These are phyloP conservation scores for Coemansia sp. DNA, from an alignment of 371 early-diverging fungal species.

Conservation along the genomic window DNA sequence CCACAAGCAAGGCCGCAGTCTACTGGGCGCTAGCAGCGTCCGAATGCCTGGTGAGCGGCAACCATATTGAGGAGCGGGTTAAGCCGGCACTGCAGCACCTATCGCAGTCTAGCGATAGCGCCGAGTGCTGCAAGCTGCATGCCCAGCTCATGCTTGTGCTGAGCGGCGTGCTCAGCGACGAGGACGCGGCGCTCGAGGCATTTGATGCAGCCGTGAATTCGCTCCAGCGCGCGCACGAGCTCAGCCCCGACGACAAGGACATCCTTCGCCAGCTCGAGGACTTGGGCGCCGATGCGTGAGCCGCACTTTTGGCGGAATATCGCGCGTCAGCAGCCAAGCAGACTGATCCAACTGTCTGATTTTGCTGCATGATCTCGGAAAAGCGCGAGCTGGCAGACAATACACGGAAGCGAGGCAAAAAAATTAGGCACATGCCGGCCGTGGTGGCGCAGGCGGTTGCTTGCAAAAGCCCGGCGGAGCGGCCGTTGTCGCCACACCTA, in stretches of 20 bases:
- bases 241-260: slow-evolving; percentile 25
- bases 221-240: slow-evolving; percentile 19
- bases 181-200: slow-evolving; percentile 28
- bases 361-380: no score
- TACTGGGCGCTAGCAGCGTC: slow-evolving; percentile 36
- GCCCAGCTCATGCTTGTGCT: slow-evolving; percentile 41
- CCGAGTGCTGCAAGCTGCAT: slow-evolving; percentile 29
- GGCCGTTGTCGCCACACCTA: no score
- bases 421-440: no score
- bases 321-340: no score
- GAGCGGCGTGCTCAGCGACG: slow-evolving; percentile 29
- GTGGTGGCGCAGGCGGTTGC: no score
- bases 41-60: slow-evolving; percentile 10
- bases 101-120: neutral
- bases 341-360: no score
- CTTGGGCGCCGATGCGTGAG: neutral
- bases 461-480: no score
- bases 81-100: slow-evolving; percentile 16
- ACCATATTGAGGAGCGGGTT: slow-evolving; percentile 13
- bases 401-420: no score
- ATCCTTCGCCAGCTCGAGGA: slow-evolving; percentile 15
- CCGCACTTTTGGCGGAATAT: no score
- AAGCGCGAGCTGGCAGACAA: no score
- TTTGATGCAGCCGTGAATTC: slow-evolving; percentile 25
- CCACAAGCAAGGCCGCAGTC: slow-evolving; percentile 13